These are phyloP conservation scores for Zelonia costaricensis DNA, from an alignment of 208 protist genomes.

Conservation along the genomic window DNA sequence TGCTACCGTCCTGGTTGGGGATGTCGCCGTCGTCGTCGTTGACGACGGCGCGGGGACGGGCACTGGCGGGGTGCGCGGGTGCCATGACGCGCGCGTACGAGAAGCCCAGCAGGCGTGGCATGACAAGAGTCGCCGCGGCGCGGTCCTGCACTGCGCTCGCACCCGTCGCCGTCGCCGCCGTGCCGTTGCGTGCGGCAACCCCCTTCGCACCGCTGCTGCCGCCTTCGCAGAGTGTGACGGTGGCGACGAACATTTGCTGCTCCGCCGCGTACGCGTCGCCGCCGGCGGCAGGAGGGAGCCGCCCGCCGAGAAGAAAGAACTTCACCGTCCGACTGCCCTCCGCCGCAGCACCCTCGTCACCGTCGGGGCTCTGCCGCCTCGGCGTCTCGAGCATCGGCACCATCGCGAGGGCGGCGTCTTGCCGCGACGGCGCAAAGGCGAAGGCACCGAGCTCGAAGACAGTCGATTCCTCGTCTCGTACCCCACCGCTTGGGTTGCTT, in stretches of 20 bases:
- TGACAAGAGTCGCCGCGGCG: background rate
- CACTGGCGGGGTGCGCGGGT: background rate
- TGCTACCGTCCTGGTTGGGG: constrained; percentile 16
- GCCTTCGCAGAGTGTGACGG: background rate
- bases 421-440: constrained; percentile 1
- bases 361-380: too few relatives aligned
- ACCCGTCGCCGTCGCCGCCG: background rate
- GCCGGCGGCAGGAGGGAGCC: background rate
- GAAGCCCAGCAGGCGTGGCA: constrained; percentile 5
- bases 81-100: constrained; percentile 7
- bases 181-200: too few relatives aligned
- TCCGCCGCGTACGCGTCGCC: background rate
- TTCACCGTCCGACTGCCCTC: background rate
- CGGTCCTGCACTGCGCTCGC: background rate
- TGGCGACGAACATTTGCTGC: constrained; percentile 6
- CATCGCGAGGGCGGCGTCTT: constrained; percentile 10
- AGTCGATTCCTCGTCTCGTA: background rate
- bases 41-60: too few relatives aligned
- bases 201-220: background rate
- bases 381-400: too few relatives aligned
- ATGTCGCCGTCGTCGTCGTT: background rate
- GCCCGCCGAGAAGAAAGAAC: constrained; percentile 14
- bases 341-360: too few relatives aligned
- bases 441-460: background rate
- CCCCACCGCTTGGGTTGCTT: background rate